Percentiles rank a stretch among this genome's conserved stretches.
Evolutionary conservation across 148 eudicot genomes (phyloP).

Genomic region (Camellia granthamiana): DNA sequence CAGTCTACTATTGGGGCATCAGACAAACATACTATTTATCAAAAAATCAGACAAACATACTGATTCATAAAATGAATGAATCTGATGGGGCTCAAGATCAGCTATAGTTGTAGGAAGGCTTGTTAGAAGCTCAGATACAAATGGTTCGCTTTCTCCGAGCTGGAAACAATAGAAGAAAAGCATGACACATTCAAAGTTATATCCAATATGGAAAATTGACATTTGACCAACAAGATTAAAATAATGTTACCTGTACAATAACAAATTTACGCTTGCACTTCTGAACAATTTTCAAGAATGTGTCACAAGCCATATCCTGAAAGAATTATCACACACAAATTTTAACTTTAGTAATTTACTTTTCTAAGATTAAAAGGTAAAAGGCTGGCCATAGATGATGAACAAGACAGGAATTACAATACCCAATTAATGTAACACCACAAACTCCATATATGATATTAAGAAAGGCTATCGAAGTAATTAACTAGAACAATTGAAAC

Average conservation of each 20-base stretch:
- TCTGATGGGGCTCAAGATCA: conserved; percentile 92
- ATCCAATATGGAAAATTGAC: neutral
- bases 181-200: neutral
- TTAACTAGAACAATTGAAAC: neutral
- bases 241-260: conserved; percentile 60
- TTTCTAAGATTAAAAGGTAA: neutral
- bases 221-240: neutral
- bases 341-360: neutral
- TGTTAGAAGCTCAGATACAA: conserved; percentile 94
- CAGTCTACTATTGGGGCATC: neutral
- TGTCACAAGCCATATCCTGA: conserved; percentile 99
- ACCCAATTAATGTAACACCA: neutral
- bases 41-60: conserved; percentile 41
- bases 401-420: neutral
- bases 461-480: conserved; percentile 10
- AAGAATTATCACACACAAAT: conserved; percentile 5
- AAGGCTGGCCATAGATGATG: too few species aligned
- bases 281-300: conserved; percentile 95
- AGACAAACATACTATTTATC: conserved; percentile 40
- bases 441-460: neutral
- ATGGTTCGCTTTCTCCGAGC: conserved; percentile 98
- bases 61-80: conserved; percentile 93
- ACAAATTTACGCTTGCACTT: conserved; percentile 99
- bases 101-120: conserved; percentile 81
- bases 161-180: conserved; percentile 23